Evolutionary conservation across 1,284 basidiomycete genomes (phyloP).

Genomic region (Vanrija pseudolonga): DNA sequence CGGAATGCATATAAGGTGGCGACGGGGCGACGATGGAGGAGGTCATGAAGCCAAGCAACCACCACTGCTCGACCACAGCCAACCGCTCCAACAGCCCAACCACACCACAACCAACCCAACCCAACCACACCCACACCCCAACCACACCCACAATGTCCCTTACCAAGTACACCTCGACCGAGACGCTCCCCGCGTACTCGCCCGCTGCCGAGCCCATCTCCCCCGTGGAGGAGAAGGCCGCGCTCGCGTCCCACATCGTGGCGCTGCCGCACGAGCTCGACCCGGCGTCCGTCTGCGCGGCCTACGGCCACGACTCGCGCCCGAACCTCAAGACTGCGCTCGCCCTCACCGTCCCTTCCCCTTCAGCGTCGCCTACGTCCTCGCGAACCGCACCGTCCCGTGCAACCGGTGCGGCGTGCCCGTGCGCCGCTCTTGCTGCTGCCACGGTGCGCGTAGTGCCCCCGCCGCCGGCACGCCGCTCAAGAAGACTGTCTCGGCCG

Average conservation of each 20-base stretch:
- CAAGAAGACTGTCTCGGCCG: too few relatives aligned
- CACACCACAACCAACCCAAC: too few relatives aligned
- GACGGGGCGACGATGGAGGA: neutral
- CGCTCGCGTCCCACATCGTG: neutral
- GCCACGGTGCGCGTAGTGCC: too few relatives aligned
- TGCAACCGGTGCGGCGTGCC: neutral
- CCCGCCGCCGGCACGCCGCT: neutral
- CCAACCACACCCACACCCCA: neutral
- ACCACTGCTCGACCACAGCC: too few relatives aligned
- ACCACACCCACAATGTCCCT: neutral
- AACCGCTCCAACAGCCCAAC: too few relatives aligned
- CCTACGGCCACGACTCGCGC: neutral
- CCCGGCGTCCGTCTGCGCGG: neutral
- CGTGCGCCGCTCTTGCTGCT: too few relatives aligned
- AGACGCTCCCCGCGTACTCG: neutral
- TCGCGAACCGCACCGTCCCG: neutral
- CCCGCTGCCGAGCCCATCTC: neutral
- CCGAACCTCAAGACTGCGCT: neutral
- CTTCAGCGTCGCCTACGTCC: neutral
- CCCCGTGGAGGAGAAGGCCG: neutral
- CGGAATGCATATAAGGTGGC: neutral
- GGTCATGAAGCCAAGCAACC: too few relatives aligned
- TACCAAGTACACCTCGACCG: neutral
- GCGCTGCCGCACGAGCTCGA: neutral
- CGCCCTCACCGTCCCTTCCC: neutral